phyloP scores from a whole-genome alignment of 129 eudicot species.

The Flaveria robusta region DNA sequence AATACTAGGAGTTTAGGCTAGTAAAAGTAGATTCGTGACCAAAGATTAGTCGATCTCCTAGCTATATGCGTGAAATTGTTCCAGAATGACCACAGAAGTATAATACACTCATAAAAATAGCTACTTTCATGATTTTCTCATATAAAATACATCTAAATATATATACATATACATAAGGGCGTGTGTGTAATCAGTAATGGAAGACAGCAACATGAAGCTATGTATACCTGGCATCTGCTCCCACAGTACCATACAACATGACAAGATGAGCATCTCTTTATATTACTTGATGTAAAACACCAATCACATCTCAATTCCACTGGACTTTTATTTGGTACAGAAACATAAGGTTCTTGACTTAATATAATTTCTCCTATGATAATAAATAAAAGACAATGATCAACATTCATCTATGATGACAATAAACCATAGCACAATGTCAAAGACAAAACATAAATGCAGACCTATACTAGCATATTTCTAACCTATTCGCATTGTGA shows the following conservation, averaged over 20 bases:
- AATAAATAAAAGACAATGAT: not conserved
- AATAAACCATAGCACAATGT: constrained; percentile 3
- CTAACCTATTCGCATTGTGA: not conserved
- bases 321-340: constrained; percentile 66
- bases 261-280: constrained; percentile 87
- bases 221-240: constrained; percentile 77
- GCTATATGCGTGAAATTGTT: not conserved
- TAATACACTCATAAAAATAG: not conserved
- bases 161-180: not conserved
- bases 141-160: not conserved
- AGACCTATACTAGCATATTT: not conserved
- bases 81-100: not conserved
- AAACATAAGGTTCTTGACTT: constrained; percentile 81
- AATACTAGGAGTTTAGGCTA: not conserved
- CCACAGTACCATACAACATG: constrained; percentile 88
- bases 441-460: constrained; percentile 10
- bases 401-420: constrained; percentile 5
- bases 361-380: constrained; percentile 71
- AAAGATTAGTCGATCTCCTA: not conserved
- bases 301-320: constrained; percentile 62
- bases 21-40: not conserved
- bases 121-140: not conserved
- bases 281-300: constrained; percentile 64
- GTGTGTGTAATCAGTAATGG: not conserved
- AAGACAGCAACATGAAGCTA: not conserved